Conservation (phyloP, 345 rosid species). For the Pugionium cornutum region DNA sequence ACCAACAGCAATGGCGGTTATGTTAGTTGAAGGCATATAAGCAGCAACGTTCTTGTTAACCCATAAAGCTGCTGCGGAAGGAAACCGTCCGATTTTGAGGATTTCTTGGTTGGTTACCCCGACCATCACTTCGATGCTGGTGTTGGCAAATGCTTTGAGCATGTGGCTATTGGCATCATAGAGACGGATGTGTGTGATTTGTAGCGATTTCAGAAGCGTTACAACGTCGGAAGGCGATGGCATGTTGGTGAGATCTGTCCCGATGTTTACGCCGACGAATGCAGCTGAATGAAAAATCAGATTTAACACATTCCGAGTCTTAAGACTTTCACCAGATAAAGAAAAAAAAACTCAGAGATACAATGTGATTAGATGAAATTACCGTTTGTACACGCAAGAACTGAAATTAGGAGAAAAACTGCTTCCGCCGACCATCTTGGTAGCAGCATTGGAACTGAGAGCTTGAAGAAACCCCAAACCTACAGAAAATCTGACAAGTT, state of each 20-base stretch:
- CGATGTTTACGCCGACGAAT: conserved; percentile 81
- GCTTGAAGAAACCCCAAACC: conserved; percentile 27
- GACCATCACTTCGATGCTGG: conserved; percentile 73
- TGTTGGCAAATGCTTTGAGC: conserved; percentile 84
- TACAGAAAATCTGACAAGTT: conserved; percentile 24
- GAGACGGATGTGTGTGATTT: conserved; percentile 85
- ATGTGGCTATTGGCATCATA: conserved; percentile 82
- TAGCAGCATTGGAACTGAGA: conserved; percentile 51
- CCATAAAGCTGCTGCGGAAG: conserved; percentile 88
- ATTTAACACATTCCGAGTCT: conserved; percentile 4
- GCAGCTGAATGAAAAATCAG: conserved; percentile 54
- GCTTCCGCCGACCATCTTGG: conserved; percentile 48
- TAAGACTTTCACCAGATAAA: neutral
- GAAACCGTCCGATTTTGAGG: conserved; percentile 71
- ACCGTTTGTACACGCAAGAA: conserved; percentile 55
- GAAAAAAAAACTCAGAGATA: neutral
- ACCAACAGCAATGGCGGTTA: conserved; percentile 92
- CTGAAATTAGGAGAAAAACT: conserved; percentile 47
- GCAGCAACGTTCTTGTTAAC: conserved; percentile 73
- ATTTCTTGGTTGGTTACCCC: conserved; percentile 83
- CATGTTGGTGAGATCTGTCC: conserved; percentile 72
- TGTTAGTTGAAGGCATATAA: conserved; percentile 84
- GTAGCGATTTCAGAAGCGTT: conserved; percentile 52
- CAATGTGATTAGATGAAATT: conserved; percentile 23
- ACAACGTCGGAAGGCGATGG: conserved; percentile 75